These are phyloP conservation scores for Solanum ossicruentum DNA, from an alignment of 257 asterid genomes.

Conservation along the genomic window DNA sequence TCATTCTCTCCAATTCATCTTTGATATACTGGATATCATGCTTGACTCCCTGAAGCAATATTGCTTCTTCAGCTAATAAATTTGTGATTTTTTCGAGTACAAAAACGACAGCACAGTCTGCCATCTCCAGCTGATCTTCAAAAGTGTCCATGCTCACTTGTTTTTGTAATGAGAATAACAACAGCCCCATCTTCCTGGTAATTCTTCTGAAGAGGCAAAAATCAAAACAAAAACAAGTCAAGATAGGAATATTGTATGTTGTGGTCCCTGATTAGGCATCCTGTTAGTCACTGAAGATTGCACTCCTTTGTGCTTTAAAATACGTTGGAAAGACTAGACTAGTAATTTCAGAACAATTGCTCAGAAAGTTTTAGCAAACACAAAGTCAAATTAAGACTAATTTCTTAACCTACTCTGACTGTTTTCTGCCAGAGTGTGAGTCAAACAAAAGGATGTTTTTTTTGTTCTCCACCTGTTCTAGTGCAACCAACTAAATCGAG, in stretches of 20 bases:
- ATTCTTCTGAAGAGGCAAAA: neutral
- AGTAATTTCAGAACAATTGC: neutral
- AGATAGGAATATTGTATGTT: neutral
- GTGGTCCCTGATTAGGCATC: neutral
- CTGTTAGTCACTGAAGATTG: neutral
- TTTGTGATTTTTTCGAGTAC: neutral
- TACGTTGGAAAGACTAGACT: neutral
- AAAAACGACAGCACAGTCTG: neutral
- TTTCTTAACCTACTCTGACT: neutral
- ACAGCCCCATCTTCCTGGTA: neutral
- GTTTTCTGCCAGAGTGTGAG: neutral
- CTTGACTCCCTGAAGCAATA: neutral
- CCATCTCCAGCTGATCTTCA: neutral
- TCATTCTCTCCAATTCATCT: slow-evolving; percentile 1
- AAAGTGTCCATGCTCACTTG: neutral
- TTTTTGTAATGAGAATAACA: neutral
- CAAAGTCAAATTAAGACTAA: neutral
- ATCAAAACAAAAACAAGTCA: neutral
- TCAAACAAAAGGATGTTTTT: neutral
- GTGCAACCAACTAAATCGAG: too few relatives aligned
- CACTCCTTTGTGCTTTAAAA: neutral
- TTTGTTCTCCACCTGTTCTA: too few relatives aligned
- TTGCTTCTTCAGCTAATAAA: neutral
- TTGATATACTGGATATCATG: neutral
- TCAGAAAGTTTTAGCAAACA: neutral